These are phyloP conservation scores for Aegle marmelos DNA, from an alignment of 345 rosid genomes.

Conservation along the genomic window DNA sequence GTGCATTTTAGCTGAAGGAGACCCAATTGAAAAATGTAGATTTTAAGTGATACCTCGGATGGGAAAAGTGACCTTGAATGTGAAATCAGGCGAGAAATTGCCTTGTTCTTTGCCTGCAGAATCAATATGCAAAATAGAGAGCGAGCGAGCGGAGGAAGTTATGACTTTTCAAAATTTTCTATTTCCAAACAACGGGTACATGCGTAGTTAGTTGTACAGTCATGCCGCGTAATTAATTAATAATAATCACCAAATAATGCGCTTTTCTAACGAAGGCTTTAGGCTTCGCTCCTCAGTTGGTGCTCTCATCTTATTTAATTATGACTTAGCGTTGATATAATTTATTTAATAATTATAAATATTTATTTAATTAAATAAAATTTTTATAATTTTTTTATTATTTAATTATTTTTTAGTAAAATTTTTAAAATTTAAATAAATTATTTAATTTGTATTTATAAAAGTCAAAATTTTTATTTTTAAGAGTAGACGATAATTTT, in stretches of 20 bases:
- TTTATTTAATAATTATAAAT: no score
- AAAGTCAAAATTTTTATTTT: no score
- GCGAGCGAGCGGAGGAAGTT: background rate
- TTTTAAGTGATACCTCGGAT: constrained; percentile 1
- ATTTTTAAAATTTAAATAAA: no score
- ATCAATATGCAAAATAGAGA: background rate
- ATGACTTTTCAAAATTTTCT: background rate
- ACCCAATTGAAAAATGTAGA: background rate
- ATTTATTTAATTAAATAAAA: no score
- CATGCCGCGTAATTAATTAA: background rate
- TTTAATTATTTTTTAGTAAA: no score
- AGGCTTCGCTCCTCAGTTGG: background rate
- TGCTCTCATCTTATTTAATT: no score
- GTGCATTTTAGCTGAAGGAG: background rate
- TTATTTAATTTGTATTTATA: no score
- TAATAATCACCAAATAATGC: background rate
- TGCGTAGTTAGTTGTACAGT: background rate
- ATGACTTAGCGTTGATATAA: no score
- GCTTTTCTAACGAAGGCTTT: background rate
- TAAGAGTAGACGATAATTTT: no score
- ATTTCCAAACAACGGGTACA: background rate
- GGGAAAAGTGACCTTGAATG: constrained; percentile 8
- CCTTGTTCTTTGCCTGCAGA: background rate
- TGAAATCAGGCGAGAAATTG: constrained; percentile 1
- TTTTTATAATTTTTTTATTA: no score